These are phyloP conservation scores for Microbotryum violaceum DNA, from an alignment of 1,284 basidiomycete genomes.

Conservation along the genomic window DNA sequence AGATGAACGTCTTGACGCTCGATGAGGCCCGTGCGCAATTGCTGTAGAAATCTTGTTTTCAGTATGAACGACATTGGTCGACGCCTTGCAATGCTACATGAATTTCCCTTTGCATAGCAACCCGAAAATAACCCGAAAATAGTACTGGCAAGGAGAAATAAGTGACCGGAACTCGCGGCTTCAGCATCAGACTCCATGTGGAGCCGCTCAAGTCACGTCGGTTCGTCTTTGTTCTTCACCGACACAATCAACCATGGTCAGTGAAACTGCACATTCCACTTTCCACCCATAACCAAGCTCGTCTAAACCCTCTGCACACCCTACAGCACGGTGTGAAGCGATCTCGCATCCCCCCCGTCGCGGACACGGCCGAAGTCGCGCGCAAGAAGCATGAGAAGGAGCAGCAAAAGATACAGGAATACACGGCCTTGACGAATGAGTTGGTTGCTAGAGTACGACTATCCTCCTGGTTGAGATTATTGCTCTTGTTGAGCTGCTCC, in stretches of 20 bases:
- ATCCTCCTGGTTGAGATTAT: neutral
- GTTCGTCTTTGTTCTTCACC: too few relatives aligned
- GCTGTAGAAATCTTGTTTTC: constrained; percentile 1
- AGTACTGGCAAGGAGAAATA: too few relatives aligned
- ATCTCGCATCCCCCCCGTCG: constrained; percentile 38
- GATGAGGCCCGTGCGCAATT: constrained; percentile 12
- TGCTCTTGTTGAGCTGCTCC: neutral
- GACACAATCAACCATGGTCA: too few relatives aligned
- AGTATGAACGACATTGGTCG: too few relatives aligned
- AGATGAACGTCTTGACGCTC: constrained; percentile 17
- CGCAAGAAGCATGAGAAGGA: constrained; percentile 47
- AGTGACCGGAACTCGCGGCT: too few relatives aligned
- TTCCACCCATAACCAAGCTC: neutral
- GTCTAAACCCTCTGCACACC: neutral
- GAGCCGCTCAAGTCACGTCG: too few relatives aligned
- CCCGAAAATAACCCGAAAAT: too few relatives aligned
- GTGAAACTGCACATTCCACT: too few relatives aligned
- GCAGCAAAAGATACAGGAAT: constrained; percentile 63
- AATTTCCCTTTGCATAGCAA: too few relatives aligned
- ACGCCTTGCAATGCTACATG: too few relatives aligned
- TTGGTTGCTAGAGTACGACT: constrained; percentile 57
- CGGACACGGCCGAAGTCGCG: constrained; percentile 32
- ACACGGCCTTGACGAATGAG: constrained; percentile 58
- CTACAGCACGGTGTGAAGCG: constrained; percentile 70
- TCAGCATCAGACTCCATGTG: too few relatives aligned